A percentile compares a stretch with the other conserved stretches of the same genome.
These are phyloP conservation scores for Sporothrix sp. DNA, from an alignment of 2,329 filamentous ascomycete species.

Conservation along the genomic window DNA sequence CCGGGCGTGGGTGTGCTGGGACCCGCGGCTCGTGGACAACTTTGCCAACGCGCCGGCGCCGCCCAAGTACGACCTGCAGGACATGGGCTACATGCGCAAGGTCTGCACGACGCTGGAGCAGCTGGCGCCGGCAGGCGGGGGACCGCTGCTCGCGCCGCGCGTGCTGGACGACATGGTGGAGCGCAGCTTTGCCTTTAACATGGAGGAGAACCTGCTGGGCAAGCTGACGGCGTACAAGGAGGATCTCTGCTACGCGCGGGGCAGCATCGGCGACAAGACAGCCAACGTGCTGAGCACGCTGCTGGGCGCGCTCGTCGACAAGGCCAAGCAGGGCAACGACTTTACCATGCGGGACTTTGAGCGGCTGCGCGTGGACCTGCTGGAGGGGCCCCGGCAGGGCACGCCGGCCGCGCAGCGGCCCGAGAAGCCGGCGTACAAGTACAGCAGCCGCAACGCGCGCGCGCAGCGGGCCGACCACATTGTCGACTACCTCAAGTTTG, in stretches of 20 bases:
- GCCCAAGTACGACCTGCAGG: constrained; percentile 33
- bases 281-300: constrained; percentile 43
- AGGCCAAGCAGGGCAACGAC: constrained; percentile 43
- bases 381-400: constrained; percentile 16
- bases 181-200: constrained; percentile 48
- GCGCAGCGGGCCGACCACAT: constrained; percentile 35
- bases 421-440: constrained; percentile 36
- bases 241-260: constrained; percentile 48
- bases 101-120: constrained; percentile 37
- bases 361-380: constrained; percentile 22
- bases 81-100: constrained; percentile 40
- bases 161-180: constrained; percentile 37
- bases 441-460: constrained; percentile 18
- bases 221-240: constrained; percentile 56
- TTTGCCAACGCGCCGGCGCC: constrained; percentile 53
- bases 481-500: constrained; percentile 53
- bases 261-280: constrained; percentile 34
- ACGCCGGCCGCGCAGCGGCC: constrained; percentile 18
- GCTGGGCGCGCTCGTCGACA: constrained; percentile 46
- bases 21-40: constrained; percentile 51
- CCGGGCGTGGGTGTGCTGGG: constrained; percentile 69
- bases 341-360: constrained; percentile 37
- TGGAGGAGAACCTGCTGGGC: constrained; percentile 49
- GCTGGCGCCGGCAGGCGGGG: constrained; percentile 24
- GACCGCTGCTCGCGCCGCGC: background rate